Conservation (phyloP, 2,329 filamentous ascomycete species). For the Anisogramma anomala region DNA sequence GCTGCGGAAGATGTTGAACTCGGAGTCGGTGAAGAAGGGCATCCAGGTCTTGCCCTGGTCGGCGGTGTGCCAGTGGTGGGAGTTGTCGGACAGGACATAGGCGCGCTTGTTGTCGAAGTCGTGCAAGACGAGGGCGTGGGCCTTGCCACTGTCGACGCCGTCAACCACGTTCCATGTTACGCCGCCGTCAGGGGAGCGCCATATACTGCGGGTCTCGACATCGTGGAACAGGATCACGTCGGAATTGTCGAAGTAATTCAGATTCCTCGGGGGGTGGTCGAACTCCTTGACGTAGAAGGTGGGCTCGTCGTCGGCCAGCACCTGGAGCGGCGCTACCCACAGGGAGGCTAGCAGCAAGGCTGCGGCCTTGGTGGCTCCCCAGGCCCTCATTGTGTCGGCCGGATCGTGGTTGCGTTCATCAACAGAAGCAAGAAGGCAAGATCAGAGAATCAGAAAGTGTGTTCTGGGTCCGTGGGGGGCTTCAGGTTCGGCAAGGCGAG, state of each 20-base stretch:
- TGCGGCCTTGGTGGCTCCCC: slow-evolving; percentile 33
- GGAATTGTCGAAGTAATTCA: slow-evolving; percentile 88
- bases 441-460: background rate
- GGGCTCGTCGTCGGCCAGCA: slow-evolving; percentile 53
- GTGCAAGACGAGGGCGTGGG: slow-evolving; percentile 59
- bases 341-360: slow-evolving; percentile 40
- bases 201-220: slow-evolving; percentile 49
- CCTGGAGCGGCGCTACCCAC: slow-evolving; percentile 26
- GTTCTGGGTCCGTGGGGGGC: too few species aligned
- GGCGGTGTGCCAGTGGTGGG: slow-evolving; percentile 69
- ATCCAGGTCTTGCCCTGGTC: slow-evolving; percentile 76
- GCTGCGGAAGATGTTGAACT: slow-evolving; percentile 41
- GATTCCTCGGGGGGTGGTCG: slow-evolving; percentile 50
- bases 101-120: slow-evolving; percentile 68
- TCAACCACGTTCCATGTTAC: slow-evolving; percentile 59
- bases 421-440: slow-evolving; percentile 21
- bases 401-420: slow-evolving; percentile 28
- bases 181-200: slow-evolving; percentile 72
- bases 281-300: slow-evolving; percentile 55
- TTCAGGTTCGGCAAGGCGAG: background rate
- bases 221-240: slow-evolving; percentile 71
- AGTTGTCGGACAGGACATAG: slow-evolving; percentile 60
- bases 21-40: slow-evolving; percentile 52
- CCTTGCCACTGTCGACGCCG: slow-evolving; percentile 51
- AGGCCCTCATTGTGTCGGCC: slow-evolving; percentile 42